Evolutionary conservation across 2,329 filamentous ascomycete genomes (phyloP), one percentile per base, ranked within the genome.

Genomic region (Penicillium decumbens): DNA sequence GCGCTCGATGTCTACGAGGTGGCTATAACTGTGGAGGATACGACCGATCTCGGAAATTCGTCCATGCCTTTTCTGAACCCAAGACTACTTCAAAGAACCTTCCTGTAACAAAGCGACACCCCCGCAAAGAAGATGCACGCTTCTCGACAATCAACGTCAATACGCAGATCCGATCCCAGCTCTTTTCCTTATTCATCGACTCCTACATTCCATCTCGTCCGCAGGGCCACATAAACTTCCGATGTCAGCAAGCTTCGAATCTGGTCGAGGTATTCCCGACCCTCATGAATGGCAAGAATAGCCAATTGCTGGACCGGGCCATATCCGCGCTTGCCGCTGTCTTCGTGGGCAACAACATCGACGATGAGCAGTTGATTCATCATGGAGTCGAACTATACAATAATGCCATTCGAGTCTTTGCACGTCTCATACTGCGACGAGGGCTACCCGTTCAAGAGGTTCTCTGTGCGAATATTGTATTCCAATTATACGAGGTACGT

Each of bases 401-500:
- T 18, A 44, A 53, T 27, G 49, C 54, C 8, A 57, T 57, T 42
- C 47, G 39, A 24, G 42, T 49, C 1, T 55, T 57, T 39, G 38
- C 41, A n/a, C 47, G 43, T 10, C 24, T 53, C 10, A 52, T 57
- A 42, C 38, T 52, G 2, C 38, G 30, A 25, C 28, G 27, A 6
- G 45, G 47, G 12, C 39, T 53, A 15, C 51, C 49, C 12, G 49
- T 53, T 40, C 49, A 54, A 38, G 54, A 55, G 37, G 37, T 55
- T 13, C 52, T 57, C 8, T 52, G 51, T 35, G 52, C 54, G 1
- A 56, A 56, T 33, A 25, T 54, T 30, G 37, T 54, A 10, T 56
- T 56, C n/a, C 54, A 56, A 47, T 27, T 50, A 50, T 54, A 54
- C 28, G 54, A 56, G 30, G 54, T 56, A 27, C 32, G 46, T 48